Conservation (phyloP, 2,329 filamentous ascomycete species). For the Leptoxyphium fumago region DNA sequence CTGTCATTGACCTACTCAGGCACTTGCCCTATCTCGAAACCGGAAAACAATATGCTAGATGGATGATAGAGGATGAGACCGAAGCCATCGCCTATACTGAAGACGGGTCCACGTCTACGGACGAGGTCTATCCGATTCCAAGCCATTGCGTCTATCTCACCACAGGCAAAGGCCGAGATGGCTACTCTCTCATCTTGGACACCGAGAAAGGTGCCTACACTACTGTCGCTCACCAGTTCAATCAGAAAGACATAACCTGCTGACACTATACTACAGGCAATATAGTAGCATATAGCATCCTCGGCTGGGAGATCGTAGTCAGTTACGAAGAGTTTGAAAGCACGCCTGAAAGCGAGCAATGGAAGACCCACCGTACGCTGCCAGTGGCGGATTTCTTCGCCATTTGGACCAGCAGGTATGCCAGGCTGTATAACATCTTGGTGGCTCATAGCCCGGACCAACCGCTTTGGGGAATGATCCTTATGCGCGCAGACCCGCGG, state of each 20-base stretch:
- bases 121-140: neutral
- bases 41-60: neutral
- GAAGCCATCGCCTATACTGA: neutral
- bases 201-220: neutral
- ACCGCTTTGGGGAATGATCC: neutral
- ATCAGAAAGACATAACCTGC: neutral
- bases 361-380: neutral
- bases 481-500: neutral
- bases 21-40: neutral
- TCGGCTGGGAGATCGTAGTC: slow-evolving; percentile 1
- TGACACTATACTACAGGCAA: neutral
- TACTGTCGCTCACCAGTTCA: neutral
- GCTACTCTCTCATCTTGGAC: slow-evolving; percentile 1
- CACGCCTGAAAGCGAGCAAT: neutral
- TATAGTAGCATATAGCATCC: slow-evolving; percentile 1
- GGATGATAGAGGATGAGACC: neutral
- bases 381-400: neutral
- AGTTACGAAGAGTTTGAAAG: neutral
- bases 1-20: neutral
- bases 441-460: neutral
- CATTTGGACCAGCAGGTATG: neutral
- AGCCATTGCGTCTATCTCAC: slow-evolving; percentile 1
- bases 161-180: neutral
- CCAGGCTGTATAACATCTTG: slow-evolving; percentile 1
- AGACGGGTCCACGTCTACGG: neutral